Percentiles rank a stretch among this genome's conserved stretches.
Conservation (phyloP, 2,329 filamentous ascomycete species). For the Byssothecium circinans region DNA sequence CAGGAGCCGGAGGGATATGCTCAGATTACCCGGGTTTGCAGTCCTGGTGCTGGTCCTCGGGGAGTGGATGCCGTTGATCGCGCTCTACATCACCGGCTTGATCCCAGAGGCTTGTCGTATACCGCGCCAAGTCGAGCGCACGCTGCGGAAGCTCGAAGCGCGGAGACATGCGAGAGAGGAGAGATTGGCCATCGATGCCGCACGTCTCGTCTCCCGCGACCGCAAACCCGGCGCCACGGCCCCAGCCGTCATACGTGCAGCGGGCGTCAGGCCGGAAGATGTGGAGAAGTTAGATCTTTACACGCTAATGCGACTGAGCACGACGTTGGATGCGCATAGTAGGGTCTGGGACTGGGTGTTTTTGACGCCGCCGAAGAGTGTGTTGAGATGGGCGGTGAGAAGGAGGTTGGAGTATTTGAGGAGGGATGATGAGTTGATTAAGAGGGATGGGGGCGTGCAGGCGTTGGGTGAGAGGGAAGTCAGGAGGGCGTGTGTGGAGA, state of each 20-base stretch:
- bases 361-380: slow-evolving; percentile 46
- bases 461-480: slow-evolving; percentile 67
- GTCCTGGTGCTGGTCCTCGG: slow-evolving; percentile 76
- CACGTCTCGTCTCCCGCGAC: slow-evolving; percentile 17
- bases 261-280: slow-evolving; percentile 7
- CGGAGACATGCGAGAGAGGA: slow-evolving; percentile 22
- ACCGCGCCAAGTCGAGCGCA: slow-evolving; percentile 69
- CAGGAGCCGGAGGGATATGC: slow-evolving; percentile 70
- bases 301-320: slow-evolving; percentile 22
- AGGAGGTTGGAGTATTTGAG: slow-evolving; percentile 65
- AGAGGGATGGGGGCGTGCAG: slow-evolving; percentile 61
- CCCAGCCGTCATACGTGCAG: not conserved
- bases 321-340: slow-evolving; percentile 27
- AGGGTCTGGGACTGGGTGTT: slow-evolving; percentile 44
- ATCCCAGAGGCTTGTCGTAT: slow-evolving; percentile 84
- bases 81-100: slow-evolving; percentile 69
- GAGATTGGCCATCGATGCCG: slow-evolving; percentile 18
- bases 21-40: slow-evolving; percentile 77
- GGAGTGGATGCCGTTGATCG: slow-evolving; percentile 81
- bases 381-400: slow-evolving; percentile 59
- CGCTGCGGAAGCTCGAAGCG: slow-evolving; percentile 56
- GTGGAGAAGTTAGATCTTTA: slow-evolving; percentile 15
- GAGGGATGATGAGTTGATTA: slow-evolving; percentile 71
- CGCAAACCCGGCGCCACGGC: slow-evolving; percentile 4
- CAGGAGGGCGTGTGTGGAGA: slow-evolving; percentile 67